phyloP scores from a whole-genome alignment of 371 early-diverging fungal genomes.

The Mucor mucedo region DNA sequence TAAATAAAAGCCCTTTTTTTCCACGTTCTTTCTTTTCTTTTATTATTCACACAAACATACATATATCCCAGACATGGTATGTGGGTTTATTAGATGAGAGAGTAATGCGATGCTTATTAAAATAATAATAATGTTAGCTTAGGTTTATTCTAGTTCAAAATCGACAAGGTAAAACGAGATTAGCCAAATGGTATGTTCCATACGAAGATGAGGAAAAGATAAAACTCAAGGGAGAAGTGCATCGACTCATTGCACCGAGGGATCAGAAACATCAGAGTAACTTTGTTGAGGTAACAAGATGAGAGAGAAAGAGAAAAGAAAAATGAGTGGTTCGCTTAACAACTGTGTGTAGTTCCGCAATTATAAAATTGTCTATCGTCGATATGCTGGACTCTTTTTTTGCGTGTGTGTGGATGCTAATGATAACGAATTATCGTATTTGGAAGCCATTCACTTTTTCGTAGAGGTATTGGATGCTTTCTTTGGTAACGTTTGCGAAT shows the following conservation, averaged over 20 bases:
- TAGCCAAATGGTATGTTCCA: conserved; percentile 96
- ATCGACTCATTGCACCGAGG: conserved; percentile 92
- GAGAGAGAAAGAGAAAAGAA: background rate
- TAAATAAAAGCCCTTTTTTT: conserved; percentile 6
- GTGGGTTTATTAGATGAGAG: too few relatives aligned
- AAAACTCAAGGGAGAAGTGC: conserved; percentile 93
- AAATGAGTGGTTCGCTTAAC: background rate
- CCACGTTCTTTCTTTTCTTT: background rate
- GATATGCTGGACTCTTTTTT: conserved; percentile 97
- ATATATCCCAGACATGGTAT: background rate
- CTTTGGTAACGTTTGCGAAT: conserved; percentile 98
- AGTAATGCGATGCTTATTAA: background rate
- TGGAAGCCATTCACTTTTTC: conserved; percentile 98
- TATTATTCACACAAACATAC: background rate
- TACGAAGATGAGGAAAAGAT: conserved; percentile 93
- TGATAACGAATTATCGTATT: conserved; percentile 93
- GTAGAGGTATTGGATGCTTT: conserved; percentile 97
- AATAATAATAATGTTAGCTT: conserved; percentile 64
- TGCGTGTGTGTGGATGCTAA: conserved; percentile 97
- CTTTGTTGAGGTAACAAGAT: conserved; percentile 86
- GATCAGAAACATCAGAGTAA: conserved; percentile 96
- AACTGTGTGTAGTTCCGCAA: conserved; percentile 73
- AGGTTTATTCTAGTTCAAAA: conserved; percentile 97
- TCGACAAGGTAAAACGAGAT: conserved; percentile 96
- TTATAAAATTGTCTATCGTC: conserved; percentile 95